Conservation (phyloP, 1,284 basidiomycete species). For the Schizophyllum commune region DNA sequence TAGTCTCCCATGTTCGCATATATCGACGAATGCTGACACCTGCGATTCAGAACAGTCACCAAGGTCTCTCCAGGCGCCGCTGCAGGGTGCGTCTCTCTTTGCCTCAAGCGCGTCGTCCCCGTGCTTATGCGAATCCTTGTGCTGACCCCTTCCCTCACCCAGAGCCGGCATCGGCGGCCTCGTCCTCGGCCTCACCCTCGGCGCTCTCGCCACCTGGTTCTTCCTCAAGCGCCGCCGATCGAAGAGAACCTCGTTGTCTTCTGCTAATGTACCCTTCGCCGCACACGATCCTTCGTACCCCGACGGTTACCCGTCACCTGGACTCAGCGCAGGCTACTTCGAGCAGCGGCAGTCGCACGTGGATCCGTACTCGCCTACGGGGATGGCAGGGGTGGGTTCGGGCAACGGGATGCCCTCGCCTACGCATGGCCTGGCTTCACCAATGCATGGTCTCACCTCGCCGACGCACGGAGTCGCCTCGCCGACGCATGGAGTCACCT, state of each 20-base stretch:
- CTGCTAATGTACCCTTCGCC: neutral
- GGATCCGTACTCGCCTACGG: too few species aligned
- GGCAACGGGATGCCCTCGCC: too few species aligned
- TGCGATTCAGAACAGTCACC: neutral
- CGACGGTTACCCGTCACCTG: neutral
- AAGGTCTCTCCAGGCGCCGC: neutral
- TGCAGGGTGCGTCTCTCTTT: neutral
- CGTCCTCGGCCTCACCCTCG: constrained; percentile 31
- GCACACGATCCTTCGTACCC: neutral
- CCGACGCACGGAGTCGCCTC: too few species aligned
- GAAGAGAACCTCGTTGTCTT: constrained; percentile 9
- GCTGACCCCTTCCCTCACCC: constrained; percentile 19
- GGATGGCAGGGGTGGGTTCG: too few species aligned
- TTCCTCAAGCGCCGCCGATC: constrained; percentile 23
- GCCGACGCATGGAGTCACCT: too few species aligned
- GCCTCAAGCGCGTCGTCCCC: constrained; percentile 6
- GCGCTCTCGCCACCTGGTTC: constrained; percentile 23
- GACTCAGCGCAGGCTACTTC: too few species aligned
- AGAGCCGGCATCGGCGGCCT: constrained; percentile 38
- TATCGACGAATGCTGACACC: too few species aligned
- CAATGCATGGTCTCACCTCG: too few species aligned
- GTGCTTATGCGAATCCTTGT: constrained; percentile 9
- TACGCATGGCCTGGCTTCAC: too few species aligned
- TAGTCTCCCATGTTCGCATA: neutral
- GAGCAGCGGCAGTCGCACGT: too few species aligned